Conservation (phyloP, 768 basidiomycete species). For the Serendipita sp. region DNA sequence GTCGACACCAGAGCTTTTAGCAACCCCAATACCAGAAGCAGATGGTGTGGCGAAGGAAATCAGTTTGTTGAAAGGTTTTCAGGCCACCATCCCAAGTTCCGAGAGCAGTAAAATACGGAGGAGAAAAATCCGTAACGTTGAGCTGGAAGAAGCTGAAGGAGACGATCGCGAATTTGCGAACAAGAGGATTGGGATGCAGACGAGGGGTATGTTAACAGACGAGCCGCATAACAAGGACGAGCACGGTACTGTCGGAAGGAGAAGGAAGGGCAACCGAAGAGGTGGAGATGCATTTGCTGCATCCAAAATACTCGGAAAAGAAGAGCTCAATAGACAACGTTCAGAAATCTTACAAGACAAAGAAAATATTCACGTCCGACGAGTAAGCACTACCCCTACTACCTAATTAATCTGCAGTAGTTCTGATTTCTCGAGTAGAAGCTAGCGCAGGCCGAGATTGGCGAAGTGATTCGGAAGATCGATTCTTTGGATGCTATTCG, state of each 20-base stretch:
- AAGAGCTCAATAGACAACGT: conserved; percentile 70
- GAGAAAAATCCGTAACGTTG: conserved; percentile 64
- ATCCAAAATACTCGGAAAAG: conserved; percentile 61
- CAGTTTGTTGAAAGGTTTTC: conserved; percentile 78
- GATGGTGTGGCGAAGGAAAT: conserved; percentile 55
- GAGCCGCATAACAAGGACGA: conserved; percentile 29
- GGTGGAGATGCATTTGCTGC: conserved; percentile 43
- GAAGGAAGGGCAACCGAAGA: conserved; percentile 28
- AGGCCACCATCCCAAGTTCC: conserved; percentile 85
- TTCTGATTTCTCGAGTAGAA: conserved; percentile 31
- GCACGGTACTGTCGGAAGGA: conserved; percentile 40
- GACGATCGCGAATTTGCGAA: conserved; percentile 41
- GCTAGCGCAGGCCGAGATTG: conserved; percentile 71
- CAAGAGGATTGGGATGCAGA: conserved; percentile 47
- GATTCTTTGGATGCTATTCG: conserved; percentile 67
- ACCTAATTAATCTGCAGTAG: neutral
- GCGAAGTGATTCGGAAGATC: conserved; percentile 82
- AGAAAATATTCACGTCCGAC: conserved; percentile 77
- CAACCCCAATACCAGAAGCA: conserved; percentile 55
- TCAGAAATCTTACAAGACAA: conserved; percentile 82
- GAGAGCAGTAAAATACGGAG: conserved; percentile 61
- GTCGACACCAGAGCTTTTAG: conserved; percentile 60
- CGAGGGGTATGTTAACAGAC: conserved; percentile 52
- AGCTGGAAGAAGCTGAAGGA: conserved; percentile 38
- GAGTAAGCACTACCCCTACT: conserved; percentile 33